phyloP scores from a whole-genome alignment of 2,329 filamentous ascomycete species.

The Rasamsonia emersonii region DNA sequence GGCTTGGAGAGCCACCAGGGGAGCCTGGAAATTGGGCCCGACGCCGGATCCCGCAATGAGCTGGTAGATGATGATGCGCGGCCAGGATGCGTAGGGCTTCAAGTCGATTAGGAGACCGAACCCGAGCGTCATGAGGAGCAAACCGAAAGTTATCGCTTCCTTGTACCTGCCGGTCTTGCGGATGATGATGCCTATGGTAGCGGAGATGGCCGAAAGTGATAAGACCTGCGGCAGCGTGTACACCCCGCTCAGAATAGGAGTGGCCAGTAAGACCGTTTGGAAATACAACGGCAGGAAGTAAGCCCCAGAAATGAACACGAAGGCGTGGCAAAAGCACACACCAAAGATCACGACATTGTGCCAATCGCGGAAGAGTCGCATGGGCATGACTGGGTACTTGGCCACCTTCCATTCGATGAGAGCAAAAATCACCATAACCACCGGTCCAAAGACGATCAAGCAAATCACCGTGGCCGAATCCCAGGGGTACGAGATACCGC shows the following conservation, averaged over 20 bases:
- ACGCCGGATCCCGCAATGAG: conserved; percentile 53
- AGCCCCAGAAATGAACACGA: conserved; percentile 66
- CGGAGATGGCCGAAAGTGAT: conserved; percentile 56
- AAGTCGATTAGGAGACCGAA: conserved; percentile 57
- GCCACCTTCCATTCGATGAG: conserved; percentile 66
- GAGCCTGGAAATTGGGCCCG: conserved; percentile 55
- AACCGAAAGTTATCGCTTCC: conserved; percentile 50
- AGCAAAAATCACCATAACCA: conserved; percentile 58
- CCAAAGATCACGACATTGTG: conserved; percentile 59
- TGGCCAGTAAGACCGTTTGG: conserved; percentile 62
- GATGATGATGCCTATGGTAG: conserved; percentile 56
- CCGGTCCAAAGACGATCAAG: conserved; percentile 63
- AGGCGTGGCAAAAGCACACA: conserved; percentile 64
- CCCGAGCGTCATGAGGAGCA: conserved; percentile 54
- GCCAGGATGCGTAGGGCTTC: conserved; percentile 44
- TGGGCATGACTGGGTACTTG: conserved; percentile 68
- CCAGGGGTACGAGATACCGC: conserved; percentile 70
- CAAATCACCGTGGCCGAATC: conserved; percentile 65
- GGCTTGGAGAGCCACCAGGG: conserved; percentile 56
- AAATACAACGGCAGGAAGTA: conserved; percentile 85
- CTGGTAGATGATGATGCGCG: conserved; percentile 46
- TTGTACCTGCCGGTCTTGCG: conserved; percentile 64
- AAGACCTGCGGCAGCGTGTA: conserved; percentile 65
- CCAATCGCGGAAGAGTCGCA: conserved; percentile 57
- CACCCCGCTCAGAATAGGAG: conserved; percentile 63